A percentile compares a stretch with the other conserved stretches of the same genome.
These are phyloP conservation scores for Annona squamosa DNA, from an alignment of 164 flowering plant genomes.

Conservation along the genomic window DNA sequence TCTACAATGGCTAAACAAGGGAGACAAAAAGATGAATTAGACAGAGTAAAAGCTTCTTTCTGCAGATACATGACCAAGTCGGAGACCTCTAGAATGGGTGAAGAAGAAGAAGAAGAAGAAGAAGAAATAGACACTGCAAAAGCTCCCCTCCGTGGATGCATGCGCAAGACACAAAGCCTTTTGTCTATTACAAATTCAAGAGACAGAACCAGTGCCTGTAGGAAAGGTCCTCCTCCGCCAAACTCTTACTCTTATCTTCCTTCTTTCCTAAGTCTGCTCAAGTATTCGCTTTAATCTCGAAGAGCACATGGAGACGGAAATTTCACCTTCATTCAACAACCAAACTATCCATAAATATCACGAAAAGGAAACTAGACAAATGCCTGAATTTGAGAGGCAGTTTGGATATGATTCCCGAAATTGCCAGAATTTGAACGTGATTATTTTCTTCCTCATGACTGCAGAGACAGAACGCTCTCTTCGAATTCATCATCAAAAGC, in stretches of 20 bases:
- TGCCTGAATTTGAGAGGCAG: neutral
- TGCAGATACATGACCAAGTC: no score
- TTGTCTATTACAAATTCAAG: neutral
- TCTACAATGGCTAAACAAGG: no score
- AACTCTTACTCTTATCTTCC: no score
- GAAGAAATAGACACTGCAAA: neutral
- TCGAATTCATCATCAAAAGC: neutral
- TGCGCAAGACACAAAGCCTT: neutral
- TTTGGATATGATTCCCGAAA: neutral
- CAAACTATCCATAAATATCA: neutral
- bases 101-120: constrained; percentile 4
- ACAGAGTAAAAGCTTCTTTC: no score
- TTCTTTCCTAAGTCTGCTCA: neutral
- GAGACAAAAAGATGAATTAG: no score
- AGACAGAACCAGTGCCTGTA: neutral
- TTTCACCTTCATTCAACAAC: neutral
- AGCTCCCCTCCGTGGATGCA: neutral
- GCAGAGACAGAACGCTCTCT: neutral
- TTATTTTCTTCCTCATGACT: neutral
- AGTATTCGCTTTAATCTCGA: neutral
- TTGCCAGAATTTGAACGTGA: neutral
- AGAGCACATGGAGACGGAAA: neutral
- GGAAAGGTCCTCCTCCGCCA: neutral
- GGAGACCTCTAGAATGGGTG: no score
- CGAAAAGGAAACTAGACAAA: neutral